Conservation (phyloP, 2,329 filamentous ascomycete genomes). For the Lecanicillium sp. region DNA sequence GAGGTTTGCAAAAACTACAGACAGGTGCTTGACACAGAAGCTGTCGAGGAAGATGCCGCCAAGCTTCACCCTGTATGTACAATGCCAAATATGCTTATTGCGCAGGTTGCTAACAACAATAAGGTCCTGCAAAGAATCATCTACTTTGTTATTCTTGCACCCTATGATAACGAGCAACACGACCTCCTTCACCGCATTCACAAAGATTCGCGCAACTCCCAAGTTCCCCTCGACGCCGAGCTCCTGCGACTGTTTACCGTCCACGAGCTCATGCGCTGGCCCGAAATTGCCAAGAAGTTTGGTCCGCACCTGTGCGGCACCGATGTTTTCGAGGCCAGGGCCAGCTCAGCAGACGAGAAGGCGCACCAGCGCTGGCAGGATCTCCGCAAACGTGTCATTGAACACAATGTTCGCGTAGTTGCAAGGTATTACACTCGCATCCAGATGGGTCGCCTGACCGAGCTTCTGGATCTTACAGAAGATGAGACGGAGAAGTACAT, state of each 20-base stretch:
- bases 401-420: constrained; percentile 96
- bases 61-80: constrained; percentile 75
- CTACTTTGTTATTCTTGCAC: constrained; percentile 94
- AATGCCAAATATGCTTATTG: not conserved
- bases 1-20: constrained; percentile 98
- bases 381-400: constrained; percentile 94
- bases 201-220: constrained; percentile 72
- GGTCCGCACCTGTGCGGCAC: constrained; percentile 81
- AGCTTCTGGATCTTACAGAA: constrained; percentile 85
- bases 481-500: constrained; percentile 99
- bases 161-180: constrained; percentile 97
- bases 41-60: constrained; percentile 81
- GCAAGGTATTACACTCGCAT: constrained; percentile 99
- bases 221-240: constrained; percentile 73
- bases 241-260: constrained; percentile 93
- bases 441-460: constrained; percentile 81
- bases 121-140: constrained; percentile 90
- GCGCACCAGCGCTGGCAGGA: constrained; percentile 86
- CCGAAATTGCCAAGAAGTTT: constrained; percentile 82
- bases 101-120: constrained; percentile 16
- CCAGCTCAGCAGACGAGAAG: constrained; percentile 67
- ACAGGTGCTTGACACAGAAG: constrained; percentile 92
- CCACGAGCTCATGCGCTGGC: constrained; percentile 97
- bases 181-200: constrained; percentile 92
- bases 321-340: constrained; percentile 75